These are phyloP conservation scores for Brettanomyces anomalus DNA, from an alignment of 805 yeast species.

Conservation along the genomic window DNA sequence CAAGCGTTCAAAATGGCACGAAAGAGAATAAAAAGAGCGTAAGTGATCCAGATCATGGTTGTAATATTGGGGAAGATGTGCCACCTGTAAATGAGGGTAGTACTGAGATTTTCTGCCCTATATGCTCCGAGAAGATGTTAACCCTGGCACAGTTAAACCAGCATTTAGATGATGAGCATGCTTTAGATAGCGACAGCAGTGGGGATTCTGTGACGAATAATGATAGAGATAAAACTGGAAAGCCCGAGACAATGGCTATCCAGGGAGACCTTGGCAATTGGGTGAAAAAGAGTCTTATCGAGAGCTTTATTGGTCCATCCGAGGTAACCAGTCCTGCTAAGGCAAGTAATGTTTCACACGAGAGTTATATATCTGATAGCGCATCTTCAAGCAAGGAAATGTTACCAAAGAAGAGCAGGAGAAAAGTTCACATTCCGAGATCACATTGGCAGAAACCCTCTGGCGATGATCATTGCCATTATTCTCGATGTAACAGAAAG, in stretches of 20 bases:
- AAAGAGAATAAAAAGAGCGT: no score
- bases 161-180: conserved; percentile 67
- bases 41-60: no score
- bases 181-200: conserved; percentile 11
- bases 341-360: neutral
- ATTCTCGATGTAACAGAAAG: conserved; percentile 29
- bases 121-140: conserved; percentile 54
- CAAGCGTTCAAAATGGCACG: no score
- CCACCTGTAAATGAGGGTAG: no score
- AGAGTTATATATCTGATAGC: no score
- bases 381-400: neutral
- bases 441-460: conserved; percentile 51
- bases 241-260: neutral
- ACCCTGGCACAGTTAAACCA: conserved; percentile 47
- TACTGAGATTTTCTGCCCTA: conserved; percentile 43
- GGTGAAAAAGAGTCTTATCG: conserved; percentile 18
- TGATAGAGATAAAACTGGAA: neutral
- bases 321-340: neutral
- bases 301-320: conserved; percentile 1
- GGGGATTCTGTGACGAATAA: neutral
- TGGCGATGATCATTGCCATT: conserved; percentile 34
- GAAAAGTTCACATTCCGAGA: conserved; percentile 23
- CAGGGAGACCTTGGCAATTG: conserved; percentile 34
- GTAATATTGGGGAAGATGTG: no score
- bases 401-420: neutral